Base-by-base conservation (phyloP, 768 basidiomycete species). In the Tylopilus felleus region DNA sequence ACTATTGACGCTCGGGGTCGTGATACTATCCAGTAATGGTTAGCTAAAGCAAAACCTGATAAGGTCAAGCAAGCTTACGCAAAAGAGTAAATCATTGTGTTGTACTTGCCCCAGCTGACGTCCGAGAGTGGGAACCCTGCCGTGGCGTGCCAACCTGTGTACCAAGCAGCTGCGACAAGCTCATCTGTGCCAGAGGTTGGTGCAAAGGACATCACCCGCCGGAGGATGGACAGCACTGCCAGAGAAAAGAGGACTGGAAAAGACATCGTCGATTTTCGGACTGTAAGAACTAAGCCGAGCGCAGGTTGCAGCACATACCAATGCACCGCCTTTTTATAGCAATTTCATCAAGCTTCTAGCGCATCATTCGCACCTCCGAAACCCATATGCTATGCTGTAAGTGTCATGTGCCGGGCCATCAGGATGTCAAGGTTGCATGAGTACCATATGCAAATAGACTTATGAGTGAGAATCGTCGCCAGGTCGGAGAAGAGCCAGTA, bases 101-200 rank as follows among this genome's bases (percentile, higher is more conserved):
- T 87, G 66, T 88, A 90, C 69, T 86, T 88, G n/a, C 72, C 69
- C 87, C 88, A 90, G 56, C 74, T 80, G 56, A 90, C 67, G 17
- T 74, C 71, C 7, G 75, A 73, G 16, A 84, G 71, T 4, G 84
- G 75, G 60, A 83, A 84, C 1, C 75, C 74, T 17, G 70, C 62
- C 7, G 66, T 68, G 14, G 79, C 75, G 64, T 88, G 42, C 51
- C 51, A 52, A 5, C 51, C 31, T 14, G 45, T 31, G 29, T 46
- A 46, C 45, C 45, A 46, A 4, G 45, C 29, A 22, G 29, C 45
- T 12, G 45, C 29, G 19, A 33, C 45, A 13, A 31, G 45, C 14
- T 46, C 7, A 36, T 36, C 21, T 22, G 21, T 21, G 19, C 35
- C 35, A 16, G 4, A 6, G 14, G 16, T 7, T 13, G 17, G n/a